Base-by-base conservation (phyloP, 2,329 filamentous ascomycete species). In the Lachnellula arida region DNA sequence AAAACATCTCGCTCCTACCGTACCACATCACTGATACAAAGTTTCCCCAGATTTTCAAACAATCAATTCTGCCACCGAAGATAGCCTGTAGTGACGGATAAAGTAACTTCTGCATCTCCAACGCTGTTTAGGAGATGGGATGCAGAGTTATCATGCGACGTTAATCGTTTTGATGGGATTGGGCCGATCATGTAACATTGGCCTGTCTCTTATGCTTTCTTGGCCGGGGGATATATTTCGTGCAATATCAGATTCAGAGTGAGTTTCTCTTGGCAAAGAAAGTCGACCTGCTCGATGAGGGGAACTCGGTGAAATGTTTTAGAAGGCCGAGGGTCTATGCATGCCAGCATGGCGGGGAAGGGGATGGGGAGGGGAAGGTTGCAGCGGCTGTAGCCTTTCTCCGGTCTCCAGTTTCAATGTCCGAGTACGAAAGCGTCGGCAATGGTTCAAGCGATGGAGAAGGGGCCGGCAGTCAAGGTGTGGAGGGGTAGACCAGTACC, bases 71-170 rank as follows among this genome's bases (percentile, higher is more conserved):
- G 52, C 56, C 51, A 46, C 48, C 46, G 19, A 47, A 17, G 52
- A 54, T 43, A 61, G 61, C 44, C 61, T 63, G 54, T 63, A 60
- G 14, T 43, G 46, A 44, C 61, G 59, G 59, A 52, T 60, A 58
- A 60, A 60, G 56, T 23, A 49, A 11, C 17, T 19, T 19, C 22
- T 54, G 53, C 49, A 56, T 58, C 51, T 60, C 60, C 55, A 53
- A 51, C 44, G 42, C 34, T 49, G 46, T 46, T 43, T 11, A 28
- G 49, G 44, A 51, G 15, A 14, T 53, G 48, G 15, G 14, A 7
- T 15, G 49, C 46, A 32, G 12, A 55, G 46, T 43, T 39, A 54
- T 57, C 61, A 63, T 60, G 59, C 61, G 57, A 56, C 57, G 51
- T 57, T 25, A 55, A 59, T 49, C 54, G 11, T 23, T 7, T 51